Evolutionary conservation across 2,329 filamentous ascomycete genomes (phyloP).

Genomic region (Colletotrichum scovillei): DNA sequence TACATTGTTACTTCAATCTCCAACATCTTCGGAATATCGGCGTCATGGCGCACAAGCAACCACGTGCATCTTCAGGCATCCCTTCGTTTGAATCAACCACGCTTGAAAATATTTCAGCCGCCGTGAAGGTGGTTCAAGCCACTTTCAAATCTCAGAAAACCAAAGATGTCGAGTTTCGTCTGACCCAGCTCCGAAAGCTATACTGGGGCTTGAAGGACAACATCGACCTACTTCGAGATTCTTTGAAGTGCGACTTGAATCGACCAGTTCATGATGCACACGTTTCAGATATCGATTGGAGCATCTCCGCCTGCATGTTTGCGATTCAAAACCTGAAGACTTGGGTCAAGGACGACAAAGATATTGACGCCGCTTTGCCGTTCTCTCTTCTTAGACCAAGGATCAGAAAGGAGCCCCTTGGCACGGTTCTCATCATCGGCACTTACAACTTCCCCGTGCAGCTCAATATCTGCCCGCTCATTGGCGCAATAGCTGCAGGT

Average conservation of each 20-base stretch:
- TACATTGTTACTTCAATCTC: too few relatives aligned
- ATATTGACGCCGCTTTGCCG: constrained; percentile 74
- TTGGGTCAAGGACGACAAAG: constrained; percentile 85
- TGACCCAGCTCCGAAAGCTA: constrained; percentile 89
- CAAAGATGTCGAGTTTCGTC: constrained; percentile 82
- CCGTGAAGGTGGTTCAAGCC: constrained; percentile 62
- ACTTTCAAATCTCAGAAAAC: constrained; percentile 85
- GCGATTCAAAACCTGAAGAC: constrained; percentile 80
- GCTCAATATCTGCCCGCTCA: constrained; percentile 79
- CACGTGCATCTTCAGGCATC: not conserved
- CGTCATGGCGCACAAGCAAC: not conserved
- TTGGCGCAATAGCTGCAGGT: constrained; percentile 92
- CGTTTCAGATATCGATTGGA: constrained; percentile 81
- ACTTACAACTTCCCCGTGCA: constrained; percentile 95
- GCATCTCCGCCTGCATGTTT: constrained; percentile 84
- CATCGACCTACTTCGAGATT: constrained; percentile 76
- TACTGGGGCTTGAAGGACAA: constrained; percentile 94
- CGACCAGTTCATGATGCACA: constrained; percentile 82
- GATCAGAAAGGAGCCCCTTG: constrained; percentile 89
- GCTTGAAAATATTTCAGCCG: not conserved
- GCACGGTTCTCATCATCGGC: constrained; percentile 85
- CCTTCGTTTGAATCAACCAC: not conserved
- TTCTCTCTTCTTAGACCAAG: constrained; percentile 78
- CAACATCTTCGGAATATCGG: too few relatives aligned
- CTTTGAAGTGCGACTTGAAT: constrained; percentile 80